Percentiles rank a stretch among this genome's conserved stretches.
These are phyloP conservation scores for Coemansia sp. DNA, from an alignment of 192 early-diverging fungal genomes.

Conservation along the genomic window DNA sequence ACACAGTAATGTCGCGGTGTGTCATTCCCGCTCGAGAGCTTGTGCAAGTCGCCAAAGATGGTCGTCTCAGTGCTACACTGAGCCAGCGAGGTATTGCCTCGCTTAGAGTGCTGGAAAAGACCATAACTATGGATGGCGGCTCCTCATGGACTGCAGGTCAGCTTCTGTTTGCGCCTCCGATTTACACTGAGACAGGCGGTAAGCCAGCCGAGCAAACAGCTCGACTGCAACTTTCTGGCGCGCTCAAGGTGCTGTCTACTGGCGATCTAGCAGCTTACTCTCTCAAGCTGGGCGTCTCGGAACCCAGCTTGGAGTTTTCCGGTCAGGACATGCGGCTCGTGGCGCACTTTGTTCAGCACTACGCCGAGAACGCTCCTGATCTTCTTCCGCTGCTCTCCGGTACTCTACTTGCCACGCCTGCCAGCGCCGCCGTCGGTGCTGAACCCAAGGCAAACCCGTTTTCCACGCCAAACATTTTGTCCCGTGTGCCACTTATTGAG, in stretches of 20 bases:
- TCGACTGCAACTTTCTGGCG: conserved; percentile 21
- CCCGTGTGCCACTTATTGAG: conserved; percentile 32
- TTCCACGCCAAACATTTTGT: conserved; percentile 23
- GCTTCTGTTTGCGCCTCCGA: conserved; percentile 34
- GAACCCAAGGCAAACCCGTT: conserved; percentile 25
- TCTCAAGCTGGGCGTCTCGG: conserved; percentile 19
- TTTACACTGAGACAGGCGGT: conserved; percentile 18
- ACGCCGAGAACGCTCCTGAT: conserved; percentile 21
- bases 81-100: conserved; percentile 23
- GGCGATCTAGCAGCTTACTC: conserved; percentile 3
- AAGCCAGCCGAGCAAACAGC: conserved; percentile 4
- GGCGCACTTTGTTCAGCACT: conserved; percentile 22
- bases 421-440: background rate
- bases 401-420: background rate
- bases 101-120: conserved; percentile 22
- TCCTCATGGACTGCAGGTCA: conserved; percentile 11
- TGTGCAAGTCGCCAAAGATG: conserved; percentile 1
- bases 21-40: conserved; percentile 16
- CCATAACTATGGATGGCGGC: conserved; percentile 15
- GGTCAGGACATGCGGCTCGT: conserved; percentile 42
- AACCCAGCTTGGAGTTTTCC: conserved; percentile 7
- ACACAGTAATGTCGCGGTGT: conserved; percentile 23
- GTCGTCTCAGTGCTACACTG: background rate
- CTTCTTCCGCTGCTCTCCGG: conserved; percentile 22
- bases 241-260: conserved; percentile 17